Evolutionary conservation across 208 protist genomes (phyloP).

Genomic region (Leishmania tarentolae): DNA sequence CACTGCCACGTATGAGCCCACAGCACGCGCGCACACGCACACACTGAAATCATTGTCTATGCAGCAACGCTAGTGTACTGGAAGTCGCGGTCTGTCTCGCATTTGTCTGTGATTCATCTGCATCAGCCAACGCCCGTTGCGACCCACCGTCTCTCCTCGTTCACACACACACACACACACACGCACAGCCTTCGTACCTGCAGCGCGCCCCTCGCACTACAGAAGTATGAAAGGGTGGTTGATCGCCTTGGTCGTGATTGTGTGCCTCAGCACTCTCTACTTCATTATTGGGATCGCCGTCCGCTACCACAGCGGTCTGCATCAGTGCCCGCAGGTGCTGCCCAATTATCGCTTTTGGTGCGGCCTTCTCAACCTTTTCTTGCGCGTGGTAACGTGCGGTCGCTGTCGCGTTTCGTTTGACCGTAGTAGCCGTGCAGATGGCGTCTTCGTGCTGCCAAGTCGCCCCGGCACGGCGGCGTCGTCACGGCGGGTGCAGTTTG

Average conservation of each 20-base stretch:
- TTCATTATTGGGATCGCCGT: constrained; percentile 70
- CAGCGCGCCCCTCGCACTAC: background rate
- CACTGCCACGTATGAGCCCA: background rate
- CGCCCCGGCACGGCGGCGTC: constrained; percentile 20
- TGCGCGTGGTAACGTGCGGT: constrained; percentile 55
- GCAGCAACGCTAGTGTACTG: background rate
- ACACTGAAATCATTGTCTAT: background rate
- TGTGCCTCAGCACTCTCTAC: constrained; percentile 45
- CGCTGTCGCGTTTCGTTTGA: constrained; percentile 17
- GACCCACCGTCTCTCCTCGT: background rate
- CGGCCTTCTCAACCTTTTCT: constrained; percentile 23
- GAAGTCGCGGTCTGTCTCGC: background rate
- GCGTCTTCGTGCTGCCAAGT: constrained; percentile 31
- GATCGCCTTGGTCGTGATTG: constrained; percentile 41
- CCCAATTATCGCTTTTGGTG: constrained; percentile 84
- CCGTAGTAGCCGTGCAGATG: constrained; percentile 4
- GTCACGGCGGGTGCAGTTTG: constrained; percentile 47
- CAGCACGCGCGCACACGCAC: background rate
- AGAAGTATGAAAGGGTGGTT: constrained; percentile 25
- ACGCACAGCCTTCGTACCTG: background rate
- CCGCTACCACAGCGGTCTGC: constrained; percentile 74
- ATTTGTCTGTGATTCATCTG: background rate
- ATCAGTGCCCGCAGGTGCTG: constrained; percentile 70
- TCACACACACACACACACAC: background rate
- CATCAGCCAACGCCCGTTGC: background rate